These are phyloP conservation scores for Chrysopogon serrulatus DNA, from an alignment of 176 grass and related monocot genomes.

Conservation along the genomic window DNA sequence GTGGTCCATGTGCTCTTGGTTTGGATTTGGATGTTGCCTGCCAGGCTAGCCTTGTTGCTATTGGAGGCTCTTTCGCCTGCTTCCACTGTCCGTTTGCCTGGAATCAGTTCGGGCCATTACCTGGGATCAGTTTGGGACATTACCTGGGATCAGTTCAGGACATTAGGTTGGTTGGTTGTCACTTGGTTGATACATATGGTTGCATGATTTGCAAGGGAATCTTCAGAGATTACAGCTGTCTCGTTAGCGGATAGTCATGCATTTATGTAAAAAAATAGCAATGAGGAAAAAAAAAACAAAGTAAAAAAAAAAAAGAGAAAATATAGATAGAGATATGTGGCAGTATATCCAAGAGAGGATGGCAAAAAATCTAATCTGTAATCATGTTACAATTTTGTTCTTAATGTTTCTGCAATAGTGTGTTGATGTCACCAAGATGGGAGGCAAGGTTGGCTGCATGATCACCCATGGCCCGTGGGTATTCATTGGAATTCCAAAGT, in stretches of 20 bases:
- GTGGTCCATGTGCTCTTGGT: not conserved
- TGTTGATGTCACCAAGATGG: slow-evolving; percentile 33
- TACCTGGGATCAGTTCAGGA: slow-evolving; percentile 14
- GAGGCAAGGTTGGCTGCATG: slow-evolving; percentile 50
- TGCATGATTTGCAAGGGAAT: slow-evolving; percentile 6
- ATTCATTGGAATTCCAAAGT: slow-evolving; percentile 37
- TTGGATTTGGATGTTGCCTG: not conserved
- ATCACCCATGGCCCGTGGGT: slow-evolving; percentile 35
- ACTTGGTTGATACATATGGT: not conserved
- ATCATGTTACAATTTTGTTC: slow-evolving; percentile 21
- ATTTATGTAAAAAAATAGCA: slow-evolving; percentile 4
- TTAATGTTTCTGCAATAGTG: slow-evolving; percentile 46
- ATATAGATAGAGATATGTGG: not conserved
- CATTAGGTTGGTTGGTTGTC: not conserved
- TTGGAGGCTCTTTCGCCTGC: not conserved
- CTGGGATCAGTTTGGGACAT: slow-evolving; percentile 8
- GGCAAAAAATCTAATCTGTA: slow-evolving; percentile 15
- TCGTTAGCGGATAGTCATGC: not conserved
- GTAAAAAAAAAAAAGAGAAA: not conserved
- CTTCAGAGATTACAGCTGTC: not conserved
- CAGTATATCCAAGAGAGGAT: not conserved
- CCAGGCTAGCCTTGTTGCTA: not conserved
- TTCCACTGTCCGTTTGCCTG: not conserved
- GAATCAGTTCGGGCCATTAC: slow-evolving; percentile 10
- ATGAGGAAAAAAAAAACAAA: not conserved